Evolutionary conservation across 2,329 filamentous ascomycete genomes (phyloP).

Genomic region (Cladobotryum protrusum): DNA sequence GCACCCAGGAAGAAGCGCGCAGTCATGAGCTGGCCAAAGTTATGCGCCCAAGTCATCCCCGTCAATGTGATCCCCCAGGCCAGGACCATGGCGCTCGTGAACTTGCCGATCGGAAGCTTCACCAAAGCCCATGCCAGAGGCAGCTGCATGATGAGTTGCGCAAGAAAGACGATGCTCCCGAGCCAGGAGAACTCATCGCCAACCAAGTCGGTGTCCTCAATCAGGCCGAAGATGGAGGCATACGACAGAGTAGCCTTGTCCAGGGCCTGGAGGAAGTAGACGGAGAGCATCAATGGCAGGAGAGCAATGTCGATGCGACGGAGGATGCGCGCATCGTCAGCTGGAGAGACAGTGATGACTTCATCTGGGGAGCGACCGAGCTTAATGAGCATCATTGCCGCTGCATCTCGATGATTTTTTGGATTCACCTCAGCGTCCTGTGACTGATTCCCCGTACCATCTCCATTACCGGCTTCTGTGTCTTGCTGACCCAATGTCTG

Average conservation of each 20-base stretch:
- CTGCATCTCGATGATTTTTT: slow-evolving; percentile 33
- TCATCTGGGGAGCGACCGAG: slow-evolving; percentile 31
- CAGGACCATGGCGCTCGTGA: slow-evolving; percentile 50
- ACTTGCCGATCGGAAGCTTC: slow-evolving; percentile 55
- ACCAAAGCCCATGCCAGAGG: slow-evolving; percentile 51
- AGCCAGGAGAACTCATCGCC: slow-evolving; percentile 57
- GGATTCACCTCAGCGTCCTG: neutral
- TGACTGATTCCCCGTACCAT: neutral
- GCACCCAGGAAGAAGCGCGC: slow-evolving; percentile 51
- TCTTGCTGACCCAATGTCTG: slow-evolving; percentile 21
- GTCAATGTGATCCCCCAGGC: slow-evolving; percentile 48
- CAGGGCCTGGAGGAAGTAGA: slow-evolving; percentile 58
- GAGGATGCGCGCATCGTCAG: slow-evolving; percentile 30
- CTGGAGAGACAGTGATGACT: slow-evolving; percentile 25
- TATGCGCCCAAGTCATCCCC: slow-evolving; percentile 45
- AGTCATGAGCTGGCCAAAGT: slow-evolving; percentile 43
- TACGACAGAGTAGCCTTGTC: slow-evolving; percentile 59
- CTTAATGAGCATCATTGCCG: slow-evolving; percentile 38
- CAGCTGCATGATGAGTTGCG: slow-evolving; percentile 53
- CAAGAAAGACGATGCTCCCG: slow-evolving; percentile 54
- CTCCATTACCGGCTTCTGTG: slow-evolving; percentile 9
- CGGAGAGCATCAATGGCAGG: slow-evolving; percentile 44
- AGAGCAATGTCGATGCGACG: slow-evolving; percentile 35
- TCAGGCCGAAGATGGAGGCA: slow-evolving; percentile 57
- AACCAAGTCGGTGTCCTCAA: slow-evolving; percentile 49